Evolutionary conservation across 2,329 filamentous ascomycete species (phyloP), one percentile per base, ranked within the genome.

Genomic region (Ustilaginoidea virens): DNA sequence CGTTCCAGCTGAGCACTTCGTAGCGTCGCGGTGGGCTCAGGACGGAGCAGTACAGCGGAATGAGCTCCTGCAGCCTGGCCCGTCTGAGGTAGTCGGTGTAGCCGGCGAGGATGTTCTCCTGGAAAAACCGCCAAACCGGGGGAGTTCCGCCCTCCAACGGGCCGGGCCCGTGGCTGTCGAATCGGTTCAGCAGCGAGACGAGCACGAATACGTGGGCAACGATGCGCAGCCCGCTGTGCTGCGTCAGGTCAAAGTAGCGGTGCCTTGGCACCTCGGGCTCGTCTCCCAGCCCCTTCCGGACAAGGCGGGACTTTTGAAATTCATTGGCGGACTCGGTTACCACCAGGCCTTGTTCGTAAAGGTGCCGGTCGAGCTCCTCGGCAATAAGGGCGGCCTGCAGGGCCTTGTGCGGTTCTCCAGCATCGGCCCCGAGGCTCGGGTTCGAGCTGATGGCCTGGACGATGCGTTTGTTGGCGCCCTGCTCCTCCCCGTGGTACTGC

Each of bases 31-130:
- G 59, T 5, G 63, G 56, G 7, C 70, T 63, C 9, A 98, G 61
- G 41, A 82, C 76, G 7, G 83, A 83, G 36, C 81, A 86, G 50
- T 98, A 98, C 1, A 92, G 60, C 1, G 90, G 86, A 31, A 93
- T 79, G 23, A 90, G 57, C 36, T 87, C 76, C 34, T 79, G 72
- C 31, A 90, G 70, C 19, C 74, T 71, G 11, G 71, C 69, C 26
- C 78, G 63, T 24, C 80, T 73, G 21, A 98, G 57, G 35, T 80
- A 75, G 41, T 80, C 79, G 31, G 92, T 78, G 48, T 96, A 96
- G 4, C 72, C 75, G 1, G 79, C 73, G 29, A 94, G 61, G 26
- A 87, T 72, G 43, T 80, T 82, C 44, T 92, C 79, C 38, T 75
- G 67, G 11, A 63, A 64, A 29, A 60, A 56, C 19, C 55, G 51